Conservation (phyloP, 345 rosid species). For the Excoecaria cochinchinensis region DNA sequence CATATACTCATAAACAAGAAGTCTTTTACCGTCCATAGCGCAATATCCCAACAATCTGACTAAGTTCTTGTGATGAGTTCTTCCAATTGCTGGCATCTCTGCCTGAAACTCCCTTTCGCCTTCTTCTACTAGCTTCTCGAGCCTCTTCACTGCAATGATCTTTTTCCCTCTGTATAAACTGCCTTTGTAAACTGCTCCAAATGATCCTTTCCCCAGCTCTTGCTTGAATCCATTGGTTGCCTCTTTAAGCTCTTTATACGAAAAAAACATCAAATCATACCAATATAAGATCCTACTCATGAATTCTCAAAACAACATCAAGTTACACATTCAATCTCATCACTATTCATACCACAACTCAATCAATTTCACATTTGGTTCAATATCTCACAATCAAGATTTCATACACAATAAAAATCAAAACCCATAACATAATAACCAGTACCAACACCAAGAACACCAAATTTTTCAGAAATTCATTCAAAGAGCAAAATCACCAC, state of each 20-base stretch:
- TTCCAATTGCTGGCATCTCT: constrained; percentile 24
- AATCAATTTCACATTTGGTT: too few relatives aligned
- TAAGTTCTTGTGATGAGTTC: constrained; percentile 15
- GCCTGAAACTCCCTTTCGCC: constrained; percentile 27
- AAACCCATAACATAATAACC: too few relatives aligned
- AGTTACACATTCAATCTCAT: too few relatives aligned
- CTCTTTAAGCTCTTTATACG: constrained; percentile 7
- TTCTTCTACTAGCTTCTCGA: constrained; percentile 21
- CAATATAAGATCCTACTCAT: too few relatives aligned
- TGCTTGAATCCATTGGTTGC: constrained; percentile 14
- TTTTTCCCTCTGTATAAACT: neutral
- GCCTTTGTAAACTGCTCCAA: constrained; percentile 30
- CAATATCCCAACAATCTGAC: constrained; percentile 14
- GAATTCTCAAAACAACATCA: too few relatives aligned
- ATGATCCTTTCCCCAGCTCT: constrained; percentile 21
- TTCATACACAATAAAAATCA: too few relatives aligned
- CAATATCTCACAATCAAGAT: too few relatives aligned
- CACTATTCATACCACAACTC: too few relatives aligned
- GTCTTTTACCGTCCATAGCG: constrained; percentile 5
- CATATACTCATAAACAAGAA: constrained; percentile 19
- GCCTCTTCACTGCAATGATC: constrained; percentile 27
- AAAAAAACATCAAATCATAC: too few relatives aligned
- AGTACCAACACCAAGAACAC: too few relatives aligned
- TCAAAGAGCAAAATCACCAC: too few relatives aligned
- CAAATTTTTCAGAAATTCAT: too few relatives aligned